Evolutionary conservation across 2,329 filamentous ascomycete genomes (phyloP).

Genomic region (Trichoderma afroharzianum): DNA sequence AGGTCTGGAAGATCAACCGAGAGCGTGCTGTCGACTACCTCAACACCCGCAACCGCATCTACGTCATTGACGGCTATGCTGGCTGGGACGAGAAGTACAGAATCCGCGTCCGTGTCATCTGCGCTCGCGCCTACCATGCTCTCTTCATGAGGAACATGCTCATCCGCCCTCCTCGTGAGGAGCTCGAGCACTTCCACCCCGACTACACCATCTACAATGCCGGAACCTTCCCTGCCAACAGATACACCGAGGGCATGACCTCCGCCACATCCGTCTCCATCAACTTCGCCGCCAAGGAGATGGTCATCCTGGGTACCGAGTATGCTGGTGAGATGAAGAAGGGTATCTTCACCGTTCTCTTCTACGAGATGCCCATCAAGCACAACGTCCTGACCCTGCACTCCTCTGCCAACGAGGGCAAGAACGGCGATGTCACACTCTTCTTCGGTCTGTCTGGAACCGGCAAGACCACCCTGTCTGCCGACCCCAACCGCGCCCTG

Average conservation of each 20-base stretch:
- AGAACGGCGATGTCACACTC: conserved; percentile 91
- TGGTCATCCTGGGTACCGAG: conserved; percentile 99
- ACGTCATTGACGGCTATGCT: conserved; percentile 94
- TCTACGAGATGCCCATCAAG: conserved; percentile 99
- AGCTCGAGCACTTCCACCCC: conserved; percentile 96
- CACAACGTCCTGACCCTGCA: conserved; percentile 98
- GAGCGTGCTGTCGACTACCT: conserved; percentile 98
- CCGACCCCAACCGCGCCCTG: conserved; percentile 90
- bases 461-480: conserved; percentile 97
- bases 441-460: conserved; percentile 99
- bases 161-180: conserved; percentile 84
- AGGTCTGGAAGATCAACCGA: conserved; percentile 99
- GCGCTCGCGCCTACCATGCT: conserved; percentile 97
- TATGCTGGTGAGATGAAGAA: conserved; percentile 87
- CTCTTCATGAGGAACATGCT: conserved; percentile 99
- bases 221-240: conserved; percentile 96
- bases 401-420: conserved; percentile 96
- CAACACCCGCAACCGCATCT: conserved; percentile 98
- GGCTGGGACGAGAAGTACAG: conserved; percentile 99
- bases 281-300: conserved; percentile 99
- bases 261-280: conserved; percentile 96
- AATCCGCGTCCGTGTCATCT: conserved; percentile 95
- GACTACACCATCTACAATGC: conserved; percentile 99
- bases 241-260: conserved; percentile 97
- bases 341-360: conserved; percentile 97